A percentile compares a stretch with the other conserved stretches of the same genome.
These are phyloP conservation scores for Castanea crenata DNA, from an alignment of 306 rosid genomes.

Conservation along the genomic window DNA sequence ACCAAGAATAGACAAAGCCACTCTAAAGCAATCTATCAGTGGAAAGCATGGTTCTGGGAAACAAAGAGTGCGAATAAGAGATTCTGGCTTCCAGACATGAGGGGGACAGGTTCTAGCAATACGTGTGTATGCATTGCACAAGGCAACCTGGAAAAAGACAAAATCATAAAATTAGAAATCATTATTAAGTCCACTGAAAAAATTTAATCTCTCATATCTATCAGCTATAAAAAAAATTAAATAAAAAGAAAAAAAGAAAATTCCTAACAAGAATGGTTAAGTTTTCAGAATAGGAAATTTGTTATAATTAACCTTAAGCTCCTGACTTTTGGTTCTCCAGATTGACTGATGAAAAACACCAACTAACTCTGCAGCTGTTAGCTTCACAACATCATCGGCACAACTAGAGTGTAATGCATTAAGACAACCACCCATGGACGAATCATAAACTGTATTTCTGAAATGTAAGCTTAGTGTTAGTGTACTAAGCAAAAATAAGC, in stretches of 20 bases:
- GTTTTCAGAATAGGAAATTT: constrained; percentile 24
- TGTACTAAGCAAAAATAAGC: constrained; percentile 7
- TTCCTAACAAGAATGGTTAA: constrained; percentile 20
- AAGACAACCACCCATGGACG: constrained; percentile 80
- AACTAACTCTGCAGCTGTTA: constrained; percentile 76
- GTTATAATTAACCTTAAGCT: constrained; percentile 74
- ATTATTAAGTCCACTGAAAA: constrained; percentile 24
- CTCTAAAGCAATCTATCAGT: constrained; percentile 76
- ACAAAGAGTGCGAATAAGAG: constrained; percentile 56
- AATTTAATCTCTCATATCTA: constrained; percentile 26
- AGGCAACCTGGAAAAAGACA: constrained; percentile 58
- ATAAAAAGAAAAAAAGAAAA: neutral
- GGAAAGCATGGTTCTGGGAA: constrained; percentile 58
- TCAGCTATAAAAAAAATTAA: constrained; percentile 4
- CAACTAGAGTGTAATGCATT: constrained; percentile 64
- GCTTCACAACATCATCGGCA: constrained; percentile 65
- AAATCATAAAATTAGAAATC: constrained; percentile 3
- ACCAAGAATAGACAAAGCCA: constrained; percentile 67
- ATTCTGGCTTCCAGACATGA: constrained; percentile 84
- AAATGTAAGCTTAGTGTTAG: constrained; percentile 30
- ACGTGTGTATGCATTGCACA: constrained; percentile 74
- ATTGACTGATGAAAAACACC: constrained; percentile 54
- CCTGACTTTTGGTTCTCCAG: constrained; percentile 75
- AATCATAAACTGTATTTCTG: constrained; percentile 77
- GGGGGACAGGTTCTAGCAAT: constrained; percentile 76